A percentile compares a stretch with the other conserved stretches of the same genome.
Evolutionary conservation across 805 yeast species (phyloP).

Genomic region (Lachancea fermentati): DNA sequence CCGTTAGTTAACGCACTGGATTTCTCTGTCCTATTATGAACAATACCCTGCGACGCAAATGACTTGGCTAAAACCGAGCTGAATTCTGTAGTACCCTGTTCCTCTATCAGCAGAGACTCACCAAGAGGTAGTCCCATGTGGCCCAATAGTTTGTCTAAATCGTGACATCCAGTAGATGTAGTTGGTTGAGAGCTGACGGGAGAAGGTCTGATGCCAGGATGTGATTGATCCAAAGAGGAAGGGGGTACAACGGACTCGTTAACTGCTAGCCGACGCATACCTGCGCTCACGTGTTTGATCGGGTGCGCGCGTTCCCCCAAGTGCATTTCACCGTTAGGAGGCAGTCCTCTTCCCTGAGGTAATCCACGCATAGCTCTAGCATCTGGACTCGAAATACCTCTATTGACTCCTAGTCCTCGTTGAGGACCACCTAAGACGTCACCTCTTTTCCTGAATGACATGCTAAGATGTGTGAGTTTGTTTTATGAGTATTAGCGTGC

Average conservation of each 20-base stretch:
- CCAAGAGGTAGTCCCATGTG: slow-evolving; percentile 90
- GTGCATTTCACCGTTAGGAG: not conserved
- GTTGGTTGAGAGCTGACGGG: slow-evolving; percentile 64
- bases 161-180: slow-evolving; percentile 73
- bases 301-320: not conserved
- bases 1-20: slow-evolving; percentile 20
- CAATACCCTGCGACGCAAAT: slow-evolving; percentile 71
- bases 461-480: slow-evolving; percentile 13
- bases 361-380: not conserved
- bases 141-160: slow-evolving; percentile 64
- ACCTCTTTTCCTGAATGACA: slow-evolving; percentile 58
- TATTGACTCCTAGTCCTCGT: not conserved
- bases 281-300: not conserved
- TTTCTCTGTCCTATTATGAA: slow-evolving; percentile 50
- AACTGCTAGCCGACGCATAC: not conserved
- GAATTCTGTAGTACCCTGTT: slow-evolving; percentile 85
- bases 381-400: not conserved
- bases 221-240: slow-evolving; percentile 10
- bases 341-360: not conserved
- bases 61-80: slow-evolving; percentile 61
- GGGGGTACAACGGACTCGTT: not conserved
- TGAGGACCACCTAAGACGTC: slow-evolving; percentile 34
- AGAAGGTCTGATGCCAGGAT: slow-evolving; percentile 73
- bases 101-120: slow-evolving; percentile 63
- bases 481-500: not conserved